A percentile compares a stretch with the other conserved stretches of the same genome.
Conservation (phyloP, 1,139 yeast species). For the Pichia norvegensis region DNA sequence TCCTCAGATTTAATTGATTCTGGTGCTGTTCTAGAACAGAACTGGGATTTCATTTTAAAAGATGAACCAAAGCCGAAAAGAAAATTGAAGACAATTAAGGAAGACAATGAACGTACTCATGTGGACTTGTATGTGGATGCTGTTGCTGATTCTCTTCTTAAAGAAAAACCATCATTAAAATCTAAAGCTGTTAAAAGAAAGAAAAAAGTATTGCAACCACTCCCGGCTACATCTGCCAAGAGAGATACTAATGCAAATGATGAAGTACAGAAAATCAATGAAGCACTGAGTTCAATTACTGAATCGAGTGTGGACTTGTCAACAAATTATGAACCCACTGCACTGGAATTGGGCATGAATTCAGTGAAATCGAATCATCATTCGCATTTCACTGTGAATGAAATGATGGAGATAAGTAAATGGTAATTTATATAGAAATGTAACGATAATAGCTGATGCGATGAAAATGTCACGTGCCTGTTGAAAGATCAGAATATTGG, state of each 20-base stretch:
- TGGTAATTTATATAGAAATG: background rate
- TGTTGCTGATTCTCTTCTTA: background rate
- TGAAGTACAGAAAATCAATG: background rate
- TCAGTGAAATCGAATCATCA: background rate
- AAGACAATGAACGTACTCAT: background rate
- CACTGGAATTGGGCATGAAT: background rate
- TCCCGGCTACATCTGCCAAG: background rate
- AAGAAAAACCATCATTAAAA: background rate
- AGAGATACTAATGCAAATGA: background rate
- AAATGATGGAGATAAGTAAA: constrained; percentile 4
- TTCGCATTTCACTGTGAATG: constrained; percentile 5
- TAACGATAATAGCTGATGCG: no score
- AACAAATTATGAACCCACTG: background rate
- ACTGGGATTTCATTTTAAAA: constrained; percentile 4
- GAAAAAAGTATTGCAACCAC: background rate
- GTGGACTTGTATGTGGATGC: background rate
- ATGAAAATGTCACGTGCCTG: no score
- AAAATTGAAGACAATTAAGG: background rate
- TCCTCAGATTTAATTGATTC: constrained; percentile 6
- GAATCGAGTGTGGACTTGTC: background rate
- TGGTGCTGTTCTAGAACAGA: constrained; percentile 5
- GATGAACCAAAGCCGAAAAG: background rate
- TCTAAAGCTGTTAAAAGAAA: background rate
- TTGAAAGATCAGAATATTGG: no score
- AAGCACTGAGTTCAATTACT: background rate